Evolutionary conservation across 2,329 filamentous ascomycete genomes (phyloP).

Genomic region (Canariomyces notabilis): DNA sequence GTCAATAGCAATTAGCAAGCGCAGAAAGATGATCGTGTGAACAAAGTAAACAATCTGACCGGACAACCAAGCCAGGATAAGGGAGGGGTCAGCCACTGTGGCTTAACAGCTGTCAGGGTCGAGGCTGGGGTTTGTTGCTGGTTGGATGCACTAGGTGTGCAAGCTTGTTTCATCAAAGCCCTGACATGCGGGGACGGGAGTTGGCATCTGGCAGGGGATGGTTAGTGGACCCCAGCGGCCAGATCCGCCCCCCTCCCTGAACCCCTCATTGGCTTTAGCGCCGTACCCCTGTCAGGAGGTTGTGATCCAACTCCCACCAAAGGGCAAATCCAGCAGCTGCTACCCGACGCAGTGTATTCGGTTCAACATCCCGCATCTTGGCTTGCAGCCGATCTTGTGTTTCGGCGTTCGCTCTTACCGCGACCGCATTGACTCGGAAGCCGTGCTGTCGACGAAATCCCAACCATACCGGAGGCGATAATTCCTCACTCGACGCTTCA

Average conservation of each 20-base stretch:
- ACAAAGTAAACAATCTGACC: constrained; percentile 25
- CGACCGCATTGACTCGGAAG: not conserved
- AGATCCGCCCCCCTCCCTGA: not conserved
- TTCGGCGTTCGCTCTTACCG: not conserved
- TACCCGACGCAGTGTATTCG: not conserved
- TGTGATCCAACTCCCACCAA: not conserved
- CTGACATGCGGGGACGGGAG: too few relatives aligned
- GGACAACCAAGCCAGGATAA: constrained; percentile 17
- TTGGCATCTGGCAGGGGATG: too few relatives aligned
- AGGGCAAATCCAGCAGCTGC: not conserved
- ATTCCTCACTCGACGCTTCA: not conserved
- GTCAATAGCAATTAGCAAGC: constrained; percentile 4
- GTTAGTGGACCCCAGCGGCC: too few relatives aligned
- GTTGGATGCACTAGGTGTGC: not conserved
- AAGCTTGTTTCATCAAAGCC: not conserved
- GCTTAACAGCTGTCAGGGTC: not conserved
- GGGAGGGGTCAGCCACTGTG: not conserved
- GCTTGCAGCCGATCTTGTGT: not conserved
- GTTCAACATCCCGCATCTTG: not conserved
- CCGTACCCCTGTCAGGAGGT: not conserved
- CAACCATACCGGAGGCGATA: not conserved
- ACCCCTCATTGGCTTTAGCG: not conserved
- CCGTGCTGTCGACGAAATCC: not conserved
- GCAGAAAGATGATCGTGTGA: not conserved
- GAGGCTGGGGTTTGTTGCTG: not conserved